Evolutionary conservation across 352 stramenopile genomes (phyloP).

Genomic region (Ophiocytium majus): DNA sequence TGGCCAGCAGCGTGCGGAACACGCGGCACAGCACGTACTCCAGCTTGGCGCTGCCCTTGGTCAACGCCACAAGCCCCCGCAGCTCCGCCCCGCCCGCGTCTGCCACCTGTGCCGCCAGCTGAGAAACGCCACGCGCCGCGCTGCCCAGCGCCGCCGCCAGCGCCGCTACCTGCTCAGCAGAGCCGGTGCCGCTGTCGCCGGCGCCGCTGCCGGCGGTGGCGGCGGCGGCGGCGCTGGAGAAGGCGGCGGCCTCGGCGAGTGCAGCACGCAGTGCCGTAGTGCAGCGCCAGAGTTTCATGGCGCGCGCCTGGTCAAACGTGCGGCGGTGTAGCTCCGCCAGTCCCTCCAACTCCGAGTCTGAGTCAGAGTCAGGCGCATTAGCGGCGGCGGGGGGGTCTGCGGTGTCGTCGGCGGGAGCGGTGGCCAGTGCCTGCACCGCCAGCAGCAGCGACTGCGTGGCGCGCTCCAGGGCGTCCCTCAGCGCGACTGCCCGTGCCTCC

Average conservation of each 20-base stretch:
- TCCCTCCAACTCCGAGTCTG: not conserved
- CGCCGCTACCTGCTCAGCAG: not conserved
- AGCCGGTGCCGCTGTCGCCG: not conserved
- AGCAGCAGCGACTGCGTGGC: constrained; percentile 42
- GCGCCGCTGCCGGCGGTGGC: too few species aligned
- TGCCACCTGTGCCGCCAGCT: constrained; percentile 37
- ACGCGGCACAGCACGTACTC: constrained; percentile 90
- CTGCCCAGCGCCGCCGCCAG: not conserved
- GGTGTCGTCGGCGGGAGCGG: not conserved
- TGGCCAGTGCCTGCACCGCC: constrained; percentile 33
- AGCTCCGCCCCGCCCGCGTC: constrained; percentile 25
- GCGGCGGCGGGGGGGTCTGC: not conserved
- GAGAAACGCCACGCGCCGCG: not conserved
- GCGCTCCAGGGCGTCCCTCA: constrained; percentile 20
- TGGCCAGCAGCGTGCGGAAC: constrained; percentile 91
- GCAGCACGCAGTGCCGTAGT: constrained; percentile 13
- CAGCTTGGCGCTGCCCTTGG: constrained; percentile 86
- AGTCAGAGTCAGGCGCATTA: not conserved
- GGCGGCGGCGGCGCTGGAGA: constrained; percentile 15
- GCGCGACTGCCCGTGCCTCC: not conserved
- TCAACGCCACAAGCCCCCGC: constrained; percentile 63
- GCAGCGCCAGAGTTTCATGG: constrained; percentile 48
- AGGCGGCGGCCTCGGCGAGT: constrained; percentile 5
- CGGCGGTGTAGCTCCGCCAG: constrained; percentile 30
- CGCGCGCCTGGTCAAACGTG: constrained; percentile 41